Base-by-base conservation (phyloP, 2,329 filamentous ascomycete genomes). In the Coniochaeta hoffmannii region DNA sequence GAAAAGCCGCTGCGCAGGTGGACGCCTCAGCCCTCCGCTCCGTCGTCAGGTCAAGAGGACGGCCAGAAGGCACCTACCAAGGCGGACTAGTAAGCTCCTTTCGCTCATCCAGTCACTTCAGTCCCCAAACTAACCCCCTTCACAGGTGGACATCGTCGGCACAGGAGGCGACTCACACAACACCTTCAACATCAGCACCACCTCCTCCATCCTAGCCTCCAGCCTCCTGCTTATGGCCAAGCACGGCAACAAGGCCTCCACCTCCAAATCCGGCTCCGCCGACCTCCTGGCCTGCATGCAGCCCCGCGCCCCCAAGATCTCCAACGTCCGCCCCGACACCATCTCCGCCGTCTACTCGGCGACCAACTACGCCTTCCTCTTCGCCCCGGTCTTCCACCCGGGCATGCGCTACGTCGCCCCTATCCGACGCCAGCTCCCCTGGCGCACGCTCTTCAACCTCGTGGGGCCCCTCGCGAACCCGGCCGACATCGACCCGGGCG, bases 111-210 rank as follows among this genome's bases (percentile, higher is more conserved):
- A 49, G 57, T 15, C 28, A 22, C 22, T 15, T n/a, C n/a, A n/a
- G n/a, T n/a, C n/a, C n/a, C 22, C 17, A 50, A 44, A 31, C 26
- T 55, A 31, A 56, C 59, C 15, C n/a, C 30, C 17, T n/a, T n/a
- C 3, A 17, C 57, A 84, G 76, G 85, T 92, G 69, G 94, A 99
- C 71, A 97, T 99, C 69, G 94, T 99, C 57, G 94, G 94, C 63
- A 99, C 94, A 8, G 94, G 94, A 62, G 94, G 94, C 66, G 94
- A 99, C 75, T 87, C 88, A 19, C 92, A 97, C 78, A 90, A 96
- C 71, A 99, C 94, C 32, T 99, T 96, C 83, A 99, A 99, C 71
- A 93, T 99, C 69, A 94, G 88, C 63, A 99, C 94, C 4, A 96
- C 94, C 7, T 85, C 94, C 2, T 96, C 91, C 17, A 97, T 99